Conservation (phyloP, 305 asterid species). For the Fraxinus dipetala region DNA sequence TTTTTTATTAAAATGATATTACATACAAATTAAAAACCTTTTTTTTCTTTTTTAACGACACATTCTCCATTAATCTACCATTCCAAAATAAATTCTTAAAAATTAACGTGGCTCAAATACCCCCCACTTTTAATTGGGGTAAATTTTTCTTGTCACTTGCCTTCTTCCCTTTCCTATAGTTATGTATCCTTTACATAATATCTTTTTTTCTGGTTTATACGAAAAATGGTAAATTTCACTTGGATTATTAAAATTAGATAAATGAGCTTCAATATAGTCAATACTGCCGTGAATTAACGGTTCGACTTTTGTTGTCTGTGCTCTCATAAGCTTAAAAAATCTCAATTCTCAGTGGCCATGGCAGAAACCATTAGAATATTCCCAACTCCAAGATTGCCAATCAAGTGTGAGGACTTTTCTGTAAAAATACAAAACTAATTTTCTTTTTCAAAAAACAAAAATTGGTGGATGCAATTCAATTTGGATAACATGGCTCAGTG, state of each 20-base stretch:
- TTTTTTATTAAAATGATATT: too few relatives aligned
- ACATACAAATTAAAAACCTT: too few relatives aligned
- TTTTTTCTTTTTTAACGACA: too few relatives aligned
- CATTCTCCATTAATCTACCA: too few relatives aligned
- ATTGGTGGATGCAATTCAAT: slow-evolving; percentile 64
- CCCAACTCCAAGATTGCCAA: slow-evolving; percentile 21
- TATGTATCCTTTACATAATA: background rate
- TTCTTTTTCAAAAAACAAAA: slow-evolving; percentile 30
- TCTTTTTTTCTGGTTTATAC: background rate
- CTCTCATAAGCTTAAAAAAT: background rate
- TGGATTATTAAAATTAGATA: background rate
- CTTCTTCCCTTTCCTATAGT: background rate
- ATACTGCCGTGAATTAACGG: background rate
- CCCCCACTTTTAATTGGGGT: background rate
- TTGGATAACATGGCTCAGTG: slow-evolving; percentile 61
- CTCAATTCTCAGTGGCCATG: background rate
- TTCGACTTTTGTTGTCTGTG: slow-evolving; percentile 12
- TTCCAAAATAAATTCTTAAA: too few relatives aligned
- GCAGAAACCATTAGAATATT: slow-evolving; percentile 45
- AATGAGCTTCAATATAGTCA: background rate
- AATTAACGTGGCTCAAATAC: too few relatives aligned
- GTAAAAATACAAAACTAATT: slow-evolving; percentile 22
- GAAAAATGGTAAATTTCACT: background rate
- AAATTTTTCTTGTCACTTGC: background rate
- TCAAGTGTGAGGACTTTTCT: slow-evolving; percentile 12